A percentile compares a stretch with the other conserved stretches of the same genome.
Conservation (phyloP, 768 basidiomycete genomes). For the Pisolithus albus region DNA sequence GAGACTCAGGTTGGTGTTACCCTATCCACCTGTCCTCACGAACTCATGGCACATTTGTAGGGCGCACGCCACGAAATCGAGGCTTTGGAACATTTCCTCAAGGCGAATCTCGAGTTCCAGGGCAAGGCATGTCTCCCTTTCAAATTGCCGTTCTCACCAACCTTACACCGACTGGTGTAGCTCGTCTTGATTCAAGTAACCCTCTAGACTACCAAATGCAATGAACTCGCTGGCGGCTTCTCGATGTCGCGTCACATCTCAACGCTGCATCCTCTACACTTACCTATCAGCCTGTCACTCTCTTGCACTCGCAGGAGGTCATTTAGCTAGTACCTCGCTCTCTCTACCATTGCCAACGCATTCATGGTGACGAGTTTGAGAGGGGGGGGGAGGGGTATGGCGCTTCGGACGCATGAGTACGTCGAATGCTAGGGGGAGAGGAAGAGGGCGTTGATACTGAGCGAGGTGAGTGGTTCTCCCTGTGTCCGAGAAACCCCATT, state of each 20-base stretch:
- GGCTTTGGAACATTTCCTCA: conserved; percentile 78
- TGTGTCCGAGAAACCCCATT: not conserved
- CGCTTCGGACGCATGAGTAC: conserved; percentile 70
- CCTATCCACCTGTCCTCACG: not conserved
- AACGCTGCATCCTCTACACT: too few relatives aligned
- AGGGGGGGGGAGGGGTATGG: conserved; percentile 90
- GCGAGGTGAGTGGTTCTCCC: conserved; percentile 47
- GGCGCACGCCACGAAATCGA: conserved; percentile 79
- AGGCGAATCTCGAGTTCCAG: conserved; percentile 69
- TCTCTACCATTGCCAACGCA: conserved; percentile 76
- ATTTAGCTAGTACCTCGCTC: conserved; percentile 82
- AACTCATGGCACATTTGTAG: conserved; percentile 16
- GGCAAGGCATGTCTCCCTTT: conserved; percentile 44
- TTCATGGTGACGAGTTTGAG: conserved; percentile 80
- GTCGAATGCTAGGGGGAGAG: conserved; percentile 74
- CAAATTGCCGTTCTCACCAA: not conserved
- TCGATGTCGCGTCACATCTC: conserved; percentile 65
- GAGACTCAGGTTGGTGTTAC: conserved; percentile 53
- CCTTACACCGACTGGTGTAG: conserved; percentile 22
- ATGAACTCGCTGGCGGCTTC: conserved; percentile 67
- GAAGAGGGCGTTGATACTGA: conserved; percentile 69
- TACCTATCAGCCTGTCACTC: conserved; percentile 83
- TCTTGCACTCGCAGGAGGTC: conserved; percentile 76
- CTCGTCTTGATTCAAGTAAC: conserved; percentile 85
- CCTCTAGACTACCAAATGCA: conserved; percentile 70